These are phyloP conservation scores for Carex scoparia DNA, from an alignment of 176 grass and related monocot genomes.

Conservation along the genomic window DNA sequence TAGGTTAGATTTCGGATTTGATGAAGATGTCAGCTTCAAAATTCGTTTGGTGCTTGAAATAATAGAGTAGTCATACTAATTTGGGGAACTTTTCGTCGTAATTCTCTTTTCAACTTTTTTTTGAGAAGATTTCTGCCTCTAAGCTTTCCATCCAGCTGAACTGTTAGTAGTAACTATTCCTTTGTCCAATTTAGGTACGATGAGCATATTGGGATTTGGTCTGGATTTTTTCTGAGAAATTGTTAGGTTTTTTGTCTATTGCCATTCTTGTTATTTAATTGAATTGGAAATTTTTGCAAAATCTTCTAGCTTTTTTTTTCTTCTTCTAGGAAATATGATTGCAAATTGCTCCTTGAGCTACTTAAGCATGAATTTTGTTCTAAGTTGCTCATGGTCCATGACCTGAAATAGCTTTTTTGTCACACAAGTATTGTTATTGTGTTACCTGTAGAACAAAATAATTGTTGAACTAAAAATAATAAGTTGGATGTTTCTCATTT, in stretches of 20 bases:
- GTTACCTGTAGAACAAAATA: not conserved
- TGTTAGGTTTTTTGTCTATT: not conserved
- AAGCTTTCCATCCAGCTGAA: not conserved
- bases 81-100: not conserved
- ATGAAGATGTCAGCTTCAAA: not conserved
- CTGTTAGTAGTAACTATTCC: not conserved
- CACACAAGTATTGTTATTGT: not conserved
- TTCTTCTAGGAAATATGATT: not conserved
- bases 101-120: not conserved
- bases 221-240: not conserved
- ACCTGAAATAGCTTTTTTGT: not conserved
- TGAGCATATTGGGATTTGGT: constrained; percentile 5
- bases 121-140: not conserved
- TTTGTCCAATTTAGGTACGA: not conserved
- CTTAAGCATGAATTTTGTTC: not conserved
- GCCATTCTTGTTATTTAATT: not conserved
- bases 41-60: not conserved
- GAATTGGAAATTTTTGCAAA: not conserved
- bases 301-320: not conserved
- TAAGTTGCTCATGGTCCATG: not conserved
- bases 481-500: not conserved
- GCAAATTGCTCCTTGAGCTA: not conserved
- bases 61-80: not conserved
- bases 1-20: not conserved
- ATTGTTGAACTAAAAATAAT: too few species aligned